Evolutionary conservation across 257 asterid species (phyloP), one percentile per base, ranked within the genome.

Genomic region (Euphrasia confusa): DNA sequence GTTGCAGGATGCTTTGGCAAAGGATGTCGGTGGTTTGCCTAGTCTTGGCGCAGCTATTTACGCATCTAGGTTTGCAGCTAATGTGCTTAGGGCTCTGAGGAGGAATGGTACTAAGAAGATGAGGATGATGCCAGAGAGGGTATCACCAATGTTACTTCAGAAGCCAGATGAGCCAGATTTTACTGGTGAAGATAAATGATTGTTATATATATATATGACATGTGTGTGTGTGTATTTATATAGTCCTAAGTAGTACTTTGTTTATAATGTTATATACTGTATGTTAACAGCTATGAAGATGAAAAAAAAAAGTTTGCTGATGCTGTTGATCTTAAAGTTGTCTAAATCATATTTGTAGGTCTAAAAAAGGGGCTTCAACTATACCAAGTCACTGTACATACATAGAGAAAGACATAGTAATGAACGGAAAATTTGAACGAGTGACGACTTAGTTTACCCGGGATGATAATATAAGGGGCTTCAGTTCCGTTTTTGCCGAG

Each of bases 141-240:
- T 80, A 58, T 70, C 81, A 4, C 66, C 87, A 18, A 63, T 82
- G 13, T 72, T 80, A 66, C 88, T 73, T 67, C 87, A 76, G 79
- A 83, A 86, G 72, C 91, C 95, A 7, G 56, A 83, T 4, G 91
- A 86, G 72, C 89, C 85, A 7, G 85, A 81, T 77, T 83, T 86
- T 44, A 75, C 66, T 58, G 63, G 55, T 48, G 49, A 42, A 12
- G 49, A 42, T 42, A 42, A 42, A 12, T 42, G 14, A 42, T 12
- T 42, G 49, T 42, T 42, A 40, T 40, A 40, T 40, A 40, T 40
- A 40, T 40, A 40, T 40, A 10, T 40, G 47, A 40, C 10, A 42
- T 42, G 40, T 35, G 40, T 33, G 39, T 33, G 39, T 7, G 40
- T 5, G 10, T 35, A 6, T 35, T 1, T 35, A 35, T 42, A 42